phyloP scores from a whole-genome alignment of 2,329 filamentous ascomycete species.

The Ophiostoma angusticollis region DNA sequence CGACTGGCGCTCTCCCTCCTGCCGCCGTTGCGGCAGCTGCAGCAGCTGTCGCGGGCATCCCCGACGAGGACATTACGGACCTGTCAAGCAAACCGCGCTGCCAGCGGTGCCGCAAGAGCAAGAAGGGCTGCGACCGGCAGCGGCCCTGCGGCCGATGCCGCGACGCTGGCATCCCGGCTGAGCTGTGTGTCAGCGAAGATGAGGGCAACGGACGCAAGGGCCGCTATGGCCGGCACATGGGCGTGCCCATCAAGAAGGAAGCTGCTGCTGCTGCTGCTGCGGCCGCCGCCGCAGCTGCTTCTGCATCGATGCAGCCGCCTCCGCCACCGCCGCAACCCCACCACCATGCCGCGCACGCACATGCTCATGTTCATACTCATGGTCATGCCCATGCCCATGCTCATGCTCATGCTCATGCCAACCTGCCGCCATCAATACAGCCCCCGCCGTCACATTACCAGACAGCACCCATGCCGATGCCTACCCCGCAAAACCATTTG shows the following conservation, averaged over 20 bases:
- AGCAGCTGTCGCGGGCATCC: conserved; percentile 24
- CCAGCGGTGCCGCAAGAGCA: conserved; percentile 97
- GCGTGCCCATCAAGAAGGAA: conserved; percentile 48
- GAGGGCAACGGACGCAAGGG: conserved; percentile 96
- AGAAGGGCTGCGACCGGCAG: conserved; percentile 97
- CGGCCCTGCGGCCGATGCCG: conserved; percentile 90
- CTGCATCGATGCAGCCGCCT: conserved; percentile 12
- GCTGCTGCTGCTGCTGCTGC: conserved; percentile 27
- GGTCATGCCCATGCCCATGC: too few relatives aligned
- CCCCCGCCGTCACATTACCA: conserved; percentile 5
- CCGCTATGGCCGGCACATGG: conserved; percentile 66
- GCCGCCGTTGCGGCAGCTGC: conserved; percentile 1
- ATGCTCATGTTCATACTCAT: too few relatives aligned
- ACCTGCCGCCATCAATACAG: conserved; percentile 1
- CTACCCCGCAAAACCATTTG: not conserved
- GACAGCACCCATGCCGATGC: not conserved
- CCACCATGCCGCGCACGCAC: not conserved
- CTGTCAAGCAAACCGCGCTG: conserved; percentile 92
- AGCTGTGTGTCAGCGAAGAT: conserved; percentile 93
- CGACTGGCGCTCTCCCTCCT: conserved; percentile 30
- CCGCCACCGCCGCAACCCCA: conserved; percentile 20
- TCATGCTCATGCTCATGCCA: too few relatives aligned
- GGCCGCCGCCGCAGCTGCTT: not conserved
- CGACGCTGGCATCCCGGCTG: conserved; percentile 84
- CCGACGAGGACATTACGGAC: conserved; percentile 85